A percentile compares a stretch with the other conserved stretches of the same genome.
Conservation (phyloP, 306 rosid genomes). For the Trichosanthes truncata region DNA sequence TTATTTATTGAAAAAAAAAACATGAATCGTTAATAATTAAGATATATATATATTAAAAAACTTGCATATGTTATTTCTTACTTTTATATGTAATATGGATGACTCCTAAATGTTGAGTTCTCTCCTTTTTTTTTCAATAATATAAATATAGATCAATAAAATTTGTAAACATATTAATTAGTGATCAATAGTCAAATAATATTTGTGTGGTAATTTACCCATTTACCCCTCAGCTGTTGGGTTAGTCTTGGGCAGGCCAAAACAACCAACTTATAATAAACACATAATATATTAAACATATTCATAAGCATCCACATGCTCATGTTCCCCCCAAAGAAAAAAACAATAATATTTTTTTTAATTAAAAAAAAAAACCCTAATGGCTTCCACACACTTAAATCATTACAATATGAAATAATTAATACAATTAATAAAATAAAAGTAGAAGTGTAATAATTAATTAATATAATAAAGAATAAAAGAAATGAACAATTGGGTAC, state of each 20-base stretch:
- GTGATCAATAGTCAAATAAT: not conserved
- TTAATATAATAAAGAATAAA: not conserved
- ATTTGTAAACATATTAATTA: not conserved
- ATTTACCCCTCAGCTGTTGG: not conserved
- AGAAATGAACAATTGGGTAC: not conserved
- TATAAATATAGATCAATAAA: not conserved
- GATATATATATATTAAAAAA: too few species aligned
- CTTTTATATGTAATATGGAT: not conserved
- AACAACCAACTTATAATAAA: not conserved
- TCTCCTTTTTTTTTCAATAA: not conserved
- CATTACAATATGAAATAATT: not conserved
- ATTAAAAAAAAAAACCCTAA: not conserved
- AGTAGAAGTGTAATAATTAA: too few species aligned
- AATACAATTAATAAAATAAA: not conserved
- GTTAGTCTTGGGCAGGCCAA: not conserved
- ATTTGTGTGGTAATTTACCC: not conserved
- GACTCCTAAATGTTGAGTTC: not conserved
- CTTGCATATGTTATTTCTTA: too few species aligned
- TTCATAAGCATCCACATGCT: conserved; percentile 2
- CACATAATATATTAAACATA: not conserved
- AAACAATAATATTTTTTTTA: not conserved
- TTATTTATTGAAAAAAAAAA: not conserved
- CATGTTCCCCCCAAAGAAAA: not conserved
- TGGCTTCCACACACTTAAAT: conserved; percentile 2
- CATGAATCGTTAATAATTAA: too few species aligned